phyloP scores from a whole-genome alignment of 352 stramenopile species.

The Globisporangium perplexum region DNA sequence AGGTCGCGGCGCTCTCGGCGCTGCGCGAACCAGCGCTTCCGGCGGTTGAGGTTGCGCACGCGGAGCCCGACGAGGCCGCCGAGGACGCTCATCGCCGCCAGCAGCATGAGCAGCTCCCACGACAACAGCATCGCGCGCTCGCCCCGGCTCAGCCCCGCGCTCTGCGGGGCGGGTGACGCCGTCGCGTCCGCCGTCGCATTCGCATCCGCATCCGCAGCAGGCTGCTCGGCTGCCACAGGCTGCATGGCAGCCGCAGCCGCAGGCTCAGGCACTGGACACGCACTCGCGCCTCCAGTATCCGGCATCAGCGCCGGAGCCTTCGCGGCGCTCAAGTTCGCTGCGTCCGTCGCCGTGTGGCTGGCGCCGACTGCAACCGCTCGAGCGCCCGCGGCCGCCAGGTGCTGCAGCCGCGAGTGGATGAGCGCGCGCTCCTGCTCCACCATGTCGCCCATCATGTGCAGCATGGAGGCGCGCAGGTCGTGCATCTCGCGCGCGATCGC shows the following conservation, averaged over 20 bases:
- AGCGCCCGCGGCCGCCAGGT: slow-evolving; percentile 14
- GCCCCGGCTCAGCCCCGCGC: slow-evolving; percentile 3
- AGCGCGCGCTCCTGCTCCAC: slow-evolving; percentile 46
- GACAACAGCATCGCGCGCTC: slow-evolving; percentile 27
- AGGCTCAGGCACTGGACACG: background rate
- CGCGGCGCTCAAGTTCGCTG: background rate
- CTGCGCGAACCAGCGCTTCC: slow-evolving; percentile 40
- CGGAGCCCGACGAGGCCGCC: slow-evolving; percentile 38
- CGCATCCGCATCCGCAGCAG: no score
- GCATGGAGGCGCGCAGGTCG: slow-evolving; percentile 41
- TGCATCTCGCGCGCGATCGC: slow-evolving; percentile 65
- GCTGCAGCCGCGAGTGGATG: slow-evolving; percentile 34
- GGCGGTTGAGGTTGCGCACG: slow-evolving; percentile 40
- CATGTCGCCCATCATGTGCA: slow-evolving; percentile 44
- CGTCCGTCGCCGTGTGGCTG: background rate
- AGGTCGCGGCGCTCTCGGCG: slow-evolving; percentile 27
- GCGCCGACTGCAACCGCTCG: background rate
- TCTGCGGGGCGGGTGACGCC: background rate
- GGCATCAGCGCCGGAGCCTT: background rate
- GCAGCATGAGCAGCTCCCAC: slow-evolving; percentile 32
- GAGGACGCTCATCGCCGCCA: slow-evolving; percentile 33
- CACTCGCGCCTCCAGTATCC: background rate
- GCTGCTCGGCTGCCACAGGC: background rate
- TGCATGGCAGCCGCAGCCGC: background rate
- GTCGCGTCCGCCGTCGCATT: background rate